phyloP scores from a whole-genome alignment of 2,329 filamentous ascomycete species.

The Arthrobotrys musiformis region DNA sequence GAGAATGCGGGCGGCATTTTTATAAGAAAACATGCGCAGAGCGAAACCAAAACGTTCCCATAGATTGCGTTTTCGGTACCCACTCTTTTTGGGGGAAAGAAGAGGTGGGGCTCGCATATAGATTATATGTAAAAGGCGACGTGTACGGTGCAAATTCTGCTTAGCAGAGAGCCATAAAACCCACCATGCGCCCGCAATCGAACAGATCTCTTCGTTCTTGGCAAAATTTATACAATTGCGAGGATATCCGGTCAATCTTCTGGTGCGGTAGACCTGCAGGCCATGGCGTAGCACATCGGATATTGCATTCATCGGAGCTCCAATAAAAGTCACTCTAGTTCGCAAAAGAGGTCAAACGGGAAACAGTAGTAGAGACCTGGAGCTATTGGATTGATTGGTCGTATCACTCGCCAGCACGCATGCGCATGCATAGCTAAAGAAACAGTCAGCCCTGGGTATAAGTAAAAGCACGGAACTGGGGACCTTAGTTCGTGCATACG shows the following conservation, averaged over 20 bases:
- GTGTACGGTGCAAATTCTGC: neutral
- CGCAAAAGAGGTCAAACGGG: too few species aligned
- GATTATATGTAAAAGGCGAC: neutral
- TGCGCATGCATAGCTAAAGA: too few species aligned
- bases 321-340: too few species aligned
- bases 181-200: neutral
- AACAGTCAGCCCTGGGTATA: too few species aligned
- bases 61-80: neutral
- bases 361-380: too few species aligned
- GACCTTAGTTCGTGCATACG: too few species aligned
- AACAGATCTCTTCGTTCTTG: neutral
- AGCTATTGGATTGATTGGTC: too few species aligned
- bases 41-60: neutral
- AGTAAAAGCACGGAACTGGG: too few species aligned
- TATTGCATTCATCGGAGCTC: too few species aligned
- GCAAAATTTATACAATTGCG: neutral
- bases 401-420: too few species aligned
- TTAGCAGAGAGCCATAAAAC: neutral
- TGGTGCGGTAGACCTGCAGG: neutral
- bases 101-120: neutral
- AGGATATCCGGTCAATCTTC: neutral
- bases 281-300: neutral
- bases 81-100: neutral
- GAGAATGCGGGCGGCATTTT: too few species aligned
- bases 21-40: neutral